These are phyloP conservation scores for Hyaloraphidium curvatum DNA, from an alignment of 192 early-diverging fungal species.

Conservation along the genomic window DNA sequence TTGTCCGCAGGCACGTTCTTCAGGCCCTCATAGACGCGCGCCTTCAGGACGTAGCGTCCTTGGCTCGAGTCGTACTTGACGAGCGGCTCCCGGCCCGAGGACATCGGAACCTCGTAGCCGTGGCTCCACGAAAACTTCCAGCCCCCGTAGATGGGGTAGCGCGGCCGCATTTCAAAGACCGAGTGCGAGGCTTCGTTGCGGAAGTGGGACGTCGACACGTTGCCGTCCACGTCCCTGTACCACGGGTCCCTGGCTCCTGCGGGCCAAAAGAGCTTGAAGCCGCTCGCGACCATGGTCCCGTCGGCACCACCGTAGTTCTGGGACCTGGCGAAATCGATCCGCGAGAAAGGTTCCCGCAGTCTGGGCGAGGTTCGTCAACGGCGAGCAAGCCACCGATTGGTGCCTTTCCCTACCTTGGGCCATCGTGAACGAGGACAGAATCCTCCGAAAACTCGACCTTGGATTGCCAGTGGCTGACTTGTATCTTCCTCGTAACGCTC, in stretches of 20 bases:
- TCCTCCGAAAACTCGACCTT: constrained; percentile 71
- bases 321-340: constrained; percentile 32
- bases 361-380: constrained; percentile 12
- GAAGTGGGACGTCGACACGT: constrained; percentile 78
- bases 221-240: constrained; percentile 82
- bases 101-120: constrained; percentile 65
- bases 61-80: constrained; percentile 26
- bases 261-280: constrained; percentile 50
- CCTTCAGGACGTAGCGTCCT: constrained; percentile 36
- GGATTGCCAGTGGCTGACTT: constrained; percentile 67
- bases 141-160: constrained; percentile 89
- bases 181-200: constrained; percentile 22
- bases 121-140: constrained; percentile 95
- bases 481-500: constrained; percentile 41
- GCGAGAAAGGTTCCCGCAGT: constrained; percentile 44
- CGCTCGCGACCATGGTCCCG: constrained; percentile 29
- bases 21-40: constrained; percentile 48
- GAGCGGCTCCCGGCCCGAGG: constrained; percentile 16
- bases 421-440: constrained; percentile 48
- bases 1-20: constrained; percentile 39
- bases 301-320: constrained; percentile 17
- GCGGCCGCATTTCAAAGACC: constrained; percentile 59
- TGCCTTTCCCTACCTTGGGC: constrained; percentile 41
- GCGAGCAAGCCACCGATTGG: not conserved
- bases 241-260: constrained; percentile 50